A percentile compares a stretch with the other conserved stretches of the same genome.
phyloP scores from a whole-genome alignment of 495 filamentous ascomycete species.

The Xylaria castorea region DNA sequence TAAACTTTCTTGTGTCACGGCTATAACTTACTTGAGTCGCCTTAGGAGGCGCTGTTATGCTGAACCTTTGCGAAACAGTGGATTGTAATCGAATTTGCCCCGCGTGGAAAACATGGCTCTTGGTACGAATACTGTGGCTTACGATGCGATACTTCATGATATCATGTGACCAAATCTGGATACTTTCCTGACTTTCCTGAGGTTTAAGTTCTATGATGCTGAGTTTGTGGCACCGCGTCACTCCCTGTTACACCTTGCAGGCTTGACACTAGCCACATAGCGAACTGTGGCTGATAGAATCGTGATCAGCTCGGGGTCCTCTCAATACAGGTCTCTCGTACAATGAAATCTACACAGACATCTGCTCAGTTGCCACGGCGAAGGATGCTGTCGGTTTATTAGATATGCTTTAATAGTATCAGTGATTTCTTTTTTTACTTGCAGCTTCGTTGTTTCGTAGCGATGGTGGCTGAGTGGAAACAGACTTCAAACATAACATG shows the following conservation, averaged over 20 bases:
- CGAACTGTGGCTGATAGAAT: not conserved
- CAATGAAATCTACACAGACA: not conserved
- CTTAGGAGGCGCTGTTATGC: constrained; percentile 29
- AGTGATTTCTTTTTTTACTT: not conserved
- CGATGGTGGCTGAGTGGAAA: constrained; percentile 23
- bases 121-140: constrained; percentile 20
- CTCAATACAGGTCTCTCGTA: not conserved
- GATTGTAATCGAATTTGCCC: constrained; percentile 26
- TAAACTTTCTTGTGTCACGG: not conserved
- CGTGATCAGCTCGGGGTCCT: not conserved
- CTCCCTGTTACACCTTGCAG: not conserved
- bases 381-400: not conserved
- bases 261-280: constrained; percentile 8
- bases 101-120: constrained; percentile 9
- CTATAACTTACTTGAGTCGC: constrained; percentile 30
- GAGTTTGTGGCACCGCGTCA: constrained; percentile 8
- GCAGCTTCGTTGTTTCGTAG: not conserved
- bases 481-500: constrained; percentile 8
- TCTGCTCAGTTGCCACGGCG: not conserved
- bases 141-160: constrained; percentile 32
- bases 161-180: not conserved
- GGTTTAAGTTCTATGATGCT: not conserved
- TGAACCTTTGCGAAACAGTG: constrained; percentile 28
- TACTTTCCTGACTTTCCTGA: not conserved
- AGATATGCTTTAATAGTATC: not conserved